Evolutionary conservation across 2,329 filamentous ascomycete species (phyloP).

Genomic region (Colletotrichum higginsianum): DNA sequence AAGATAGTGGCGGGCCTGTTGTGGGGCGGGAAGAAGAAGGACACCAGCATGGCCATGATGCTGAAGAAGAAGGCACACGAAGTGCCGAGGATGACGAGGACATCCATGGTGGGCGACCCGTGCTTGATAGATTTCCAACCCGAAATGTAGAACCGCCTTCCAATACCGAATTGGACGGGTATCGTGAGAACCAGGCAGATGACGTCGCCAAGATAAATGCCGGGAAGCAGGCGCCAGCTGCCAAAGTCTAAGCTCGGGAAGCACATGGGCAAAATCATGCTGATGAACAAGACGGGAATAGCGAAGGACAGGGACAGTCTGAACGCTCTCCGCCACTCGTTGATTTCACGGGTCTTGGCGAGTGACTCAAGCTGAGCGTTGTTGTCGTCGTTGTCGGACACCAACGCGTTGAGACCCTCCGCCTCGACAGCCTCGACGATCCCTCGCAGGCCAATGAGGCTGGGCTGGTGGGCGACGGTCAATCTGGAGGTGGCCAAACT

Average conservation of each 20-base stretch:
- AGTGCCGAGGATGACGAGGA: slow-evolving; percentile 92
- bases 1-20: slow-evolving; percentile 90
- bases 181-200: slow-evolving; percentile 88
- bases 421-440: slow-evolving; percentile 87
- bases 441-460: slow-evolving; percentile 81
- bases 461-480: slow-evolving; percentile 80
- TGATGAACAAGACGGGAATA: slow-evolving; percentile 90
- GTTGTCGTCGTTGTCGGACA: slow-evolving; percentile 94
- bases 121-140: slow-evolving; percentile 96
- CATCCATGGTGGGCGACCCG: slow-evolving; percentile 96
- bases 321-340: slow-evolving; percentile 91
- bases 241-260: slow-evolving; percentile 84
- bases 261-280: slow-evolving; percentile 95
- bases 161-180: slow-evolving; percentile 96
- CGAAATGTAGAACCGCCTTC: slow-evolving; percentile 91
- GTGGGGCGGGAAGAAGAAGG: slow-evolving; percentile 81
- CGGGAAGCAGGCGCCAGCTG: slow-evolving; percentile 74
- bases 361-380: slow-evolving; percentile 96
- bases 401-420: slow-evolving; percentile 88
- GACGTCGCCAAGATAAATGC: slow-evolving; percentile 90
- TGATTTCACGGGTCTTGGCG: slow-evolving; percentile 96
- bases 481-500: slow-evolving; percentile 82
- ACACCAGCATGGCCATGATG: slow-evolving; percentile 87
- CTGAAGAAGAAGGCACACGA: slow-evolving; percentile 98
- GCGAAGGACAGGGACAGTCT: slow-evolving; percentile 84